Evolutionary conservation across 257 asterid genomes (phyloP), one percentile per base, ranked within the genome.

Genomic region (Salvia rosmarinus): DNA sequence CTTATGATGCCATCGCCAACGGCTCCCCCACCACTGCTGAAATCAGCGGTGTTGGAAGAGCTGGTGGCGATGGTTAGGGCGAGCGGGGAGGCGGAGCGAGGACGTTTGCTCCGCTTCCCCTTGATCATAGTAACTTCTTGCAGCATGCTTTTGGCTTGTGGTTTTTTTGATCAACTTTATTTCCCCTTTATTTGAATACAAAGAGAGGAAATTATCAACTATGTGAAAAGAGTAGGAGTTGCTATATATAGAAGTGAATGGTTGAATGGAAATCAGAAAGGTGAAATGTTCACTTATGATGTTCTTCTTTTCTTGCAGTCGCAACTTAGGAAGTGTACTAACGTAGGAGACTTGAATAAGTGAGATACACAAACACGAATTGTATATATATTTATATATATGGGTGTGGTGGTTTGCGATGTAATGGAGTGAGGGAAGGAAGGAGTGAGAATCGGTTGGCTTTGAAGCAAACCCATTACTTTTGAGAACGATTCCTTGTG

Each of bases 381-480:
- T 54, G 21, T 17, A 34, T 67, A 34, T 42, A 2, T 34, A 66
- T 66, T n/a, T 12, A 37, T 44, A 4, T 46, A 28, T 52, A 32
- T 67, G 5, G 25, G 5, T 57, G 23, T 25, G 75, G 40, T 23
- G 34, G 66, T 35, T 62, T 13, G 65, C 59, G 42, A 44, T 58
- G 47, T 57, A 17, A 57, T 34, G 67, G 51, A 20, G 57, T 19
- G 54, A n/a, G 55, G 42, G 71, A 39, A 50, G 35, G 20, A 43
- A 42, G 13, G 81, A 70, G 77, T 76, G 84, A 83, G 94, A 89
- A 85, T 89, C 90, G 89, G 88, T 85, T 89, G 96, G 98, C 88
- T 85, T 89, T 62, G 95, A 88, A 90, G 98, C 96, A 90, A 92
- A 87, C 85, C 70, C 82, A 82, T 83, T 79, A 84, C 98, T 84